Percentiles rank a stretch among this genome's conserved stretches.
Evolutionary conservation across 179 eudicot species (phyloP).

Genomic region (Patellifolia procumbens): DNA sequence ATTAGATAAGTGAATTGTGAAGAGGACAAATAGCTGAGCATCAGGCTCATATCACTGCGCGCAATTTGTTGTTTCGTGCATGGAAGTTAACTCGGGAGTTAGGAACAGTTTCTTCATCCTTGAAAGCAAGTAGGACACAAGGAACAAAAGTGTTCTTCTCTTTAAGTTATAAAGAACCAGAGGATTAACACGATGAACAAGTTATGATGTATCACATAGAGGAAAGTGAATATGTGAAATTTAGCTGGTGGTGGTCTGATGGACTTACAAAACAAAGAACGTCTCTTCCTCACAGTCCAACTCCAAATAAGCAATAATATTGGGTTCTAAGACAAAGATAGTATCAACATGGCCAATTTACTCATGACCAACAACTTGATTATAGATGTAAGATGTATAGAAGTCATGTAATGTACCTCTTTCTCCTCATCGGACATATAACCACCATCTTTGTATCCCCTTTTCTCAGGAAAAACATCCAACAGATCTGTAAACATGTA

Average conservation of each 20-base stretch:
- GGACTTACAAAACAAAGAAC: not conserved
- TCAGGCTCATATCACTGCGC: not conserved
- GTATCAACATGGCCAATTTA: not conserved
- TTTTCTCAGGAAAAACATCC: slow-evolving; percentile 83
- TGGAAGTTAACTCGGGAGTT: not conserved
- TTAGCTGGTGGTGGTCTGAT: not conserved
- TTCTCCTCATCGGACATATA: slow-evolving; percentile 71
- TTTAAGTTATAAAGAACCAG: not conserved
- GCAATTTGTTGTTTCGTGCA: not conserved
- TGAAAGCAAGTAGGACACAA: not conserved
- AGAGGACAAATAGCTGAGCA: not conserved
- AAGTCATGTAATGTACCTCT: slow-evolving; percentile 44
- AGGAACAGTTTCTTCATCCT: not conserved
- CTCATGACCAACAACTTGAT: not conserved
- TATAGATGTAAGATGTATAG: not conserved
- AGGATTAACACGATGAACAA: not conserved
- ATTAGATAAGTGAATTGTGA: not conserved
- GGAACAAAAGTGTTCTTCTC: not conserved
- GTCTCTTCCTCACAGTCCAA: not conserved
- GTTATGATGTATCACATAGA: not conserved
- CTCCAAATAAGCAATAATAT: not conserved
- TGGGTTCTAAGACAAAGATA: not conserved
- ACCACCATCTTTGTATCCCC: slow-evolving; percentile 75
- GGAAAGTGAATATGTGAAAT: not conserved
- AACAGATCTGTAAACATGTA: slow-evolving; percentile 57